Evolutionary conservation across 257 asterid species (phyloP).

Genomic region (Salvia miltiorrhiza): DNA sequence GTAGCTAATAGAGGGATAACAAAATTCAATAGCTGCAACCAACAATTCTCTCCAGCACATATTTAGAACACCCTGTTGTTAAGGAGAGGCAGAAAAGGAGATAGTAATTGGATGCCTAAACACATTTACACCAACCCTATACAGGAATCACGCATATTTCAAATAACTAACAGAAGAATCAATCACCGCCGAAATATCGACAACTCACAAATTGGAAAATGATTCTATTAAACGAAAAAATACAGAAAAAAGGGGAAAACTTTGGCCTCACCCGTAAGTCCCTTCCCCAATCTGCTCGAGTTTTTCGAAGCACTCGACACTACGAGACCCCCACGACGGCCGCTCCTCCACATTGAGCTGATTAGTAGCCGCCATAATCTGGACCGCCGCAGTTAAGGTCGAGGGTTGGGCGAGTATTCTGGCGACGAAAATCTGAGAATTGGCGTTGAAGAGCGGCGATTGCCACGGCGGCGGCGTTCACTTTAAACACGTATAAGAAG

Average conservation of each 20-base stretch:
- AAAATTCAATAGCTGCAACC: background rate
- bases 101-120: constrained; percentile 12
- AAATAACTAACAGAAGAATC: background rate
- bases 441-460: background rate
- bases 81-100: background rate
- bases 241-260: background rate
- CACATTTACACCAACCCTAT: background rate
- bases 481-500: background rate
- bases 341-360: constrained; percentile 73
- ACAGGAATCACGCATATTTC: background rate
- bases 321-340: constrained; percentile 96
- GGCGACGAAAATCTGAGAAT: background rate
- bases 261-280: constrained; percentile 70
- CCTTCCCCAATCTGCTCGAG: constrained; percentile 99
- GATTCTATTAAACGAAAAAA: background rate
- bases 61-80: background rate
- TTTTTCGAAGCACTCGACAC: constrained; percentile 90
- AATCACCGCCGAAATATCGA: background rate
- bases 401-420: background rate
- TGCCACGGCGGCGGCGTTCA: constrained; percentile 21
- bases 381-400: background rate
- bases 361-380: constrained; percentile 39
- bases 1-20: background rate
- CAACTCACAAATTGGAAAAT: background rate
- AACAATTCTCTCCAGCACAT: background rate